Evolutionary conservation across 2,329 filamentous ascomycete genomes (phyloP), one percentile per base, ranked within the genome.

Genomic region (Monilinia vaccinii-corymbosi): DNA sequence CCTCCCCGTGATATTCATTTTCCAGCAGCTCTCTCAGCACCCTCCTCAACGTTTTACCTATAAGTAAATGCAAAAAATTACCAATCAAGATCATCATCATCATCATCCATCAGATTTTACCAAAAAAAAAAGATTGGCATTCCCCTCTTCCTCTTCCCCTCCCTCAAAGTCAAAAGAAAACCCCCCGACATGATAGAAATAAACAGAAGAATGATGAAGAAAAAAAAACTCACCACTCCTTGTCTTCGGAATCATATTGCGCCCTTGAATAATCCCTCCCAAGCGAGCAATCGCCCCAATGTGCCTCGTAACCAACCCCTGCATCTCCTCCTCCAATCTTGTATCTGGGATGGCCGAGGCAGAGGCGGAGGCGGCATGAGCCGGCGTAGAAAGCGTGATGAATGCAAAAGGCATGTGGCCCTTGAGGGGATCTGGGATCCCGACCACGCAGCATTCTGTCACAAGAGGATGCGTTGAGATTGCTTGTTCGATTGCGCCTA

Each of bases 331-430:
- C 18, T 73, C 71, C 8, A 84, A 68, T 48, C 74, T 60, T 2
- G 71, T 63, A 36, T 79, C 75, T 0, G 80, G 79, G 4, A 81
- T 72, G 11, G 81, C 81, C 9, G 78, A 79, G 2, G 72, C 66
- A 5, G 77, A 72, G 11, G 81, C 81, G 10, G 78, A 79, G 2
- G 72, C 66, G 5, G 77, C 81, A 71, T 81, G 79, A 4, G 78
- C 71, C 14, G 78, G 74, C 0, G 80, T 75, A 1, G 76, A 75
- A n/a, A 82, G 77, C 0, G 83, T 87, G 66, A 96, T 79, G 71
- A 97, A 96, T 11, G 91, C 92, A 69, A 97, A 96, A 0, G 93
- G 92, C 7, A 96, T 81, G 68, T 96, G 91, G 21, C 92, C 93
- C 72, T 97, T 97, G 47, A 96, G 78, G 0, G 83, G 74, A 70